Evolutionary conservation across 2,329 filamentous ascomycete genomes (phyloP), one percentile per base, ranked within the genome.

Genomic region (Xylariaceae sp.): DNA sequence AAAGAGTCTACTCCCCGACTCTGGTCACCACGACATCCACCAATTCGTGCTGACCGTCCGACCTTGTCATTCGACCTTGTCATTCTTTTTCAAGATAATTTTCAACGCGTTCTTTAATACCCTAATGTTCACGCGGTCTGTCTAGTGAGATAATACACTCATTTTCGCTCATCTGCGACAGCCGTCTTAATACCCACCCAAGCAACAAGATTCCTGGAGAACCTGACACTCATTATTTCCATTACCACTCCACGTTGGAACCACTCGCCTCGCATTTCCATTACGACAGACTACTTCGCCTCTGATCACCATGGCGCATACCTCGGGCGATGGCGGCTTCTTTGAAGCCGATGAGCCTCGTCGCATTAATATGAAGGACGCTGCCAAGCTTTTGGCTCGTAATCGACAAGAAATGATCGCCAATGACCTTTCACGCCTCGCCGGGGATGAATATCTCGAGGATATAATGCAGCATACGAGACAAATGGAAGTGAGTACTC

Each of bases 401-500:
- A 85, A 92, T 74, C 85, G 86, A 66, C 92, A 96, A 73, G 89
- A 92, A 68, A 86, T 87, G 62, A 87, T 97, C 64, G 91, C 87
- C 57, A 88, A 91, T 68, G 89, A 97, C 70, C 82, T 97, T 61
- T 96, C 92, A 43, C 84, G 86, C 63, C 77, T 88, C 63, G 90
- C 91, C 47, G 86, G 85, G 57, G 90, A 95, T 52, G 91, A 96
- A 74, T 96, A 97, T 70, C 83, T 95, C 64, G 90, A 96, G 71
- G 92, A 97, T 70, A 87, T 96, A 70, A 84, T 97, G 75, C 82
- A 87, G 68, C 92, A 97, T 75, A 94, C 96, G 88, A 83, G 90
- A 70, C 81, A 88, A 67, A 96, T 99, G 92, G 94, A 99, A 84
- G 84, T 83, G 68, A 63, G 79, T 75, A 30, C 21, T 12, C 30